A percentile compares a stretch with the other conserved stretches of the same genome.
Evolutionary conservation across 768 basidiomycete species (phyloP).

Genomic region (Gyrodon lividus): DNA sequence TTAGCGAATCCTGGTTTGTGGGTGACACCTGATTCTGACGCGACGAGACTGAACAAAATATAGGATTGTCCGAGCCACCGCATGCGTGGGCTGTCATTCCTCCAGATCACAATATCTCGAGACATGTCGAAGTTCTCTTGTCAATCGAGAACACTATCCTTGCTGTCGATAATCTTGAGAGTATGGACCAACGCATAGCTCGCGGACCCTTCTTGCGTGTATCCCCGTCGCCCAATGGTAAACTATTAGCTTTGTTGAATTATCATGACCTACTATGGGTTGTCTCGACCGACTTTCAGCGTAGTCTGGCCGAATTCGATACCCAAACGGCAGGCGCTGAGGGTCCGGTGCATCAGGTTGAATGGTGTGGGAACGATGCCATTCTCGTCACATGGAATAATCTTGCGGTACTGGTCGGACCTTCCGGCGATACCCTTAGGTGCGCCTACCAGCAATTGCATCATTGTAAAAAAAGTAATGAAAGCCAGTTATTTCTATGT

Average conservation of each 20-base stretch:
- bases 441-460: constrained; percentile 38
- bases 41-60: constrained; percentile 5
- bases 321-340: constrained; percentile 56
- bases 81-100: constrained; percentile 87
- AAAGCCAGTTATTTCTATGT: constrained; percentile 72
- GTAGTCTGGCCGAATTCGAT: constrained; percentile 85
- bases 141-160: constrained; percentile 79
- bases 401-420: constrained; percentile 83
- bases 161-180: constrained; percentile 86
- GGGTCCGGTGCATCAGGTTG: constrained; percentile 66
- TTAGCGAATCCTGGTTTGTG: constrained; percentile 73
- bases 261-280: constrained; percentile 79
- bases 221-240: constrained; percentile 90
- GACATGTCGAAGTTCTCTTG: constrained; percentile 87
- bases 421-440: constrained; percentile 84
- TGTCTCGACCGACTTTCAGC: constrained; percentile 91
- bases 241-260: constrained; percentile 83
- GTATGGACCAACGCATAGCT: constrained; percentile 81
- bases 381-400: constrained; percentile 83
- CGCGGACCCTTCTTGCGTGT: constrained; percentile 89
- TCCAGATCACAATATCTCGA: constrained; percentile 83
- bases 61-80: constrained; percentile 77
- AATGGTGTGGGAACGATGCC: constrained; percentile 97
- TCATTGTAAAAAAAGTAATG: constrained; percentile 8
- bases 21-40: constrained; percentile 7